Conservation (phyloP, 2,329 filamentous ascomycete species). For the Botrytis tulipae region DNA sequence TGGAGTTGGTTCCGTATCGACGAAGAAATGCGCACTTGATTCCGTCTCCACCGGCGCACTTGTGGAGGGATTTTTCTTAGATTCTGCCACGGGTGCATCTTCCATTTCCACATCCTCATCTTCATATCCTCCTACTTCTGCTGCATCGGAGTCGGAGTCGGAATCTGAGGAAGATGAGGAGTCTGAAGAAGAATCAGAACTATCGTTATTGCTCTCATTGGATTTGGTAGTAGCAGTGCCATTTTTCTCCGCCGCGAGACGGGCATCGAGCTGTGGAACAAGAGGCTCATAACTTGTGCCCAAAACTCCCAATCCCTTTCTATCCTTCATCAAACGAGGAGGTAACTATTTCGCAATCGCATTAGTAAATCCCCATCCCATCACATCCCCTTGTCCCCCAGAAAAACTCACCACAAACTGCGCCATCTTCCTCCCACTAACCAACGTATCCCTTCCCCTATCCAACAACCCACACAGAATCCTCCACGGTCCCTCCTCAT, state of each 20-base stretch:
- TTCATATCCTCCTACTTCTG: background rate
- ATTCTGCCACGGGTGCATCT: conserved; percentile 8
- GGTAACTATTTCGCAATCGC: conserved; percentile 26
- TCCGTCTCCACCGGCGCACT: conserved; percentile 18
- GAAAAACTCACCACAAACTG: conserved; percentile 30
- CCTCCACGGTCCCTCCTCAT: conserved; percentile 32
- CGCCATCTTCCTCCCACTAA: conserved; percentile 25
- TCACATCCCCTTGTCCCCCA: background rate
- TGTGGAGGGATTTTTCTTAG: background rate
- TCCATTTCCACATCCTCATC: conserved; percentile 21
- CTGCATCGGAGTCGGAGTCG: conserved; percentile 1
- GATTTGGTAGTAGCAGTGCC: background rate
- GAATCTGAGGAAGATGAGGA: background rate
- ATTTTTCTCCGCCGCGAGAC: conserved; percentile 20
- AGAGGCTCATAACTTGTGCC: conserved; percentile 28
- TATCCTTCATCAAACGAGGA: conserved; percentile 24
- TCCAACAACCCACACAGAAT: conserved; percentile 33
- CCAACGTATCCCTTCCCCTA: conserved; percentile 27
- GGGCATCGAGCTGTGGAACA: conserved; percentile 26
- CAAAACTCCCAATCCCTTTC: conserved; percentile 28
- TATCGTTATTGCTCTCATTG: conserved; percentile 4
- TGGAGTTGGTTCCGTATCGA: conserved; percentile 33
- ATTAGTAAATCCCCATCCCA: background rate
- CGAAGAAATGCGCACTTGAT: conserved; percentile 32
- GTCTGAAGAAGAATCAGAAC: conserved; percentile 7